phyloP scores from a whole-genome alignment of 179 eudicot genomes.

The Amaranthus tricolor region DNA sequence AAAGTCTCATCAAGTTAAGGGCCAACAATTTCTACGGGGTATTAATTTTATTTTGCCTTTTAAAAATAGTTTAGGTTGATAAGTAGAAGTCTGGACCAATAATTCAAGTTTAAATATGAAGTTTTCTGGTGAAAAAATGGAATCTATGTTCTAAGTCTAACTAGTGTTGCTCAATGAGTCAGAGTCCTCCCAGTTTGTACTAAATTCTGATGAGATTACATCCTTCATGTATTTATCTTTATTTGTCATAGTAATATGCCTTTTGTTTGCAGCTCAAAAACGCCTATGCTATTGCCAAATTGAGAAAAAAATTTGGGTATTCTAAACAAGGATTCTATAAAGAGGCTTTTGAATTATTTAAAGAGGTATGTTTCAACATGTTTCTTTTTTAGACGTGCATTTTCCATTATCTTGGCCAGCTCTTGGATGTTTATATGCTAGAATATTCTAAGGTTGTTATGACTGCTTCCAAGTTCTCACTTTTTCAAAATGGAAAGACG shows the following conservation, averaged over 20 bases:
- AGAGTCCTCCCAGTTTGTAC: not conserved
- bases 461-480: not conserved
- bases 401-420: not conserved
- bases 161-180: not conserved
- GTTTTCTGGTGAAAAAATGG: not conserved
- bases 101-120: not conserved
- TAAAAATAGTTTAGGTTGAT: too few relatives aligned
- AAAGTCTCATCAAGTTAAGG: not conserved
- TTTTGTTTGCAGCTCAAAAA: conserved; percentile 70
- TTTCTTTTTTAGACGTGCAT: not conserved
- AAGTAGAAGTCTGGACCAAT: too few relatives aligned
- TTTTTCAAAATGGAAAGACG: conserved; percentile 1
- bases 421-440: not conserved
- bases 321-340: conserved; percentile 68
- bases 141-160: not conserved
- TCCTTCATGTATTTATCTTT: not conserved
- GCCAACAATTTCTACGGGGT: not conserved
- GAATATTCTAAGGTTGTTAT: not conserved
- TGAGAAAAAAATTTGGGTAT: conserved; percentile 73
- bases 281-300: conserved; percentile 76
- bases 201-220: not conserved
- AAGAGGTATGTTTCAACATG: conserved; percentile 50
- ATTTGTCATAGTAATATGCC: conserved; percentile 14
- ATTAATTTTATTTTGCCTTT: not conserved
- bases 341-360: conserved; percentile 74